Percentiles rank a stretch among this genome's conserved stretches.
Evolutionary conservation across 2,329 filamentous ascomycete species (phyloP).

Genomic region (Ceratocystis destructans): DNA sequence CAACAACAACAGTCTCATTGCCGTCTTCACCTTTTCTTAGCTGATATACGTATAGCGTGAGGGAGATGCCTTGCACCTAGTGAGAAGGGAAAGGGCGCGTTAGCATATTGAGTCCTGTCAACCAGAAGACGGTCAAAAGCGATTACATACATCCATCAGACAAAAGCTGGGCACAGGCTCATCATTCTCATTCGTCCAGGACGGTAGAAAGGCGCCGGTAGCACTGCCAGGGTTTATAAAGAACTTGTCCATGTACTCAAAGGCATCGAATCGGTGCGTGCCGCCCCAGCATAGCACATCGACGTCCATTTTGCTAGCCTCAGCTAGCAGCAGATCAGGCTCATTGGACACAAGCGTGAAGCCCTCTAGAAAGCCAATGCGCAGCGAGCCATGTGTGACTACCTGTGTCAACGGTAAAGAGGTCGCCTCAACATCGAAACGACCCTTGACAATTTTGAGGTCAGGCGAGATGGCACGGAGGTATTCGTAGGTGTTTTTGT

Average conservation of each 20-base stretch:
- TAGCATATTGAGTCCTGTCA: background rate
- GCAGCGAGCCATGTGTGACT: constrained; percentile 50
- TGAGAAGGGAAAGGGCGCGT: background rate
- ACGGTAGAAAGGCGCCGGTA: constrained; percentile 47
- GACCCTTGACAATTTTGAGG: constrained; percentile 55
- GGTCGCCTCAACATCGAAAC: constrained; percentile 52
- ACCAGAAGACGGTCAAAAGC: background rate
- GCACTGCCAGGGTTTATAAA: constrained; percentile 57
- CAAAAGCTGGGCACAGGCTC: constrained; percentile 85
- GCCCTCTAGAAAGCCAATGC: constrained; percentile 54
- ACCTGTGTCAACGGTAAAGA: constrained; percentile 52
- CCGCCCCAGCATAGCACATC: constrained; percentile 57
- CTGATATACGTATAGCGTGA: constrained; percentile 91
- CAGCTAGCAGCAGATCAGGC: constrained; percentile 51
- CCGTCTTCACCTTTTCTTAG: constrained; percentile 64
- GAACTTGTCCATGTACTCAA: constrained; percentile 63
- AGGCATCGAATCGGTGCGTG: constrained; percentile 55
- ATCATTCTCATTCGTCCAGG: constrained; percentile 46
- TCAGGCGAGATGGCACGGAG: constrained; percentile 60
- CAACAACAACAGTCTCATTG: constrained; percentile 65
- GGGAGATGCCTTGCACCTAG: constrained; percentile 86
- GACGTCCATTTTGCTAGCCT: constrained; percentile 54
- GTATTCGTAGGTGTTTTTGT: constrained; percentile 69
- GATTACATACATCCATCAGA: constrained; percentile 77
- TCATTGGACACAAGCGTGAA: constrained; percentile 55